Conservation (phyloP, 768 basidiomycete genomes). For the Calocybe cyanea region DNA sequence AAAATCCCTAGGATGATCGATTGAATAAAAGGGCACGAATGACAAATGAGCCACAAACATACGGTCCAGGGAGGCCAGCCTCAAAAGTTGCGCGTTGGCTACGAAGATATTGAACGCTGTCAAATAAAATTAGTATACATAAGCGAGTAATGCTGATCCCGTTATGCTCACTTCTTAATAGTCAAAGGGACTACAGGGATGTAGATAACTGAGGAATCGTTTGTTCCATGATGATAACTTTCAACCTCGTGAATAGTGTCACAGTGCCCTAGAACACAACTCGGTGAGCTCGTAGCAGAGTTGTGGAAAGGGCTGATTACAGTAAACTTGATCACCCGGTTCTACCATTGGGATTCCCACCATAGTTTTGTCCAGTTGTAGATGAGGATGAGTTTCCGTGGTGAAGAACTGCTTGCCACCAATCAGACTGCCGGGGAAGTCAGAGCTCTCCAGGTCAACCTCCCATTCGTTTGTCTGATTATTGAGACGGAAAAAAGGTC, state of each 20-base stretch:
- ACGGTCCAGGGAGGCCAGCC: slow-evolving; percentile 48
- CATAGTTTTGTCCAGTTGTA: slow-evolving; percentile 55
- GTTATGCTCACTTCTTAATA: slow-evolving; percentile 36
- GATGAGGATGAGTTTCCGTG: slow-evolving; percentile 56
- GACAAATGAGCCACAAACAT: slow-evolving; percentile 16
- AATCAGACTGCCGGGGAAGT: slow-evolving; percentile 53
- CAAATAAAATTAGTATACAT: too few relatives aligned
- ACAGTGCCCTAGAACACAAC: slow-evolving; percentile 40
- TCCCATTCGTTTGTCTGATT: slow-evolving; percentile 42
- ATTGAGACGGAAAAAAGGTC: slow-evolving; percentile 59
- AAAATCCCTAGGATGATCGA: slow-evolving; percentile 37
- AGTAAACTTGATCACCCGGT: slow-evolving; percentile 64
- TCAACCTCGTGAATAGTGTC: slow-evolving; percentile 58
- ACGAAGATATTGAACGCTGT: slow-evolving; percentile 45
- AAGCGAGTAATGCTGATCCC: too few relatives aligned
- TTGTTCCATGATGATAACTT: slow-evolving; percentile 36
- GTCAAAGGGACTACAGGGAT: slow-evolving; percentile 54
- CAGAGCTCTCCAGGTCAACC: slow-evolving; percentile 44
- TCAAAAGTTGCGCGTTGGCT: slow-evolving; percentile 45
- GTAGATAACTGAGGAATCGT: slow-evolving; percentile 54
- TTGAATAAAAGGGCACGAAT: neutral
- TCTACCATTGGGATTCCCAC: slow-evolving; percentile 52
- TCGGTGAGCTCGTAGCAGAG: neutral
- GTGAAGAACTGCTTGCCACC: slow-evolving; percentile 56
- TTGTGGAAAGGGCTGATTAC: slow-evolving; percentile 23